These are phyloP conservation scores for Lasiosphaeris hirsuta DNA, from an alignment of 495 filamentous ascomycete genomes.

Conservation along the genomic window DNA sequence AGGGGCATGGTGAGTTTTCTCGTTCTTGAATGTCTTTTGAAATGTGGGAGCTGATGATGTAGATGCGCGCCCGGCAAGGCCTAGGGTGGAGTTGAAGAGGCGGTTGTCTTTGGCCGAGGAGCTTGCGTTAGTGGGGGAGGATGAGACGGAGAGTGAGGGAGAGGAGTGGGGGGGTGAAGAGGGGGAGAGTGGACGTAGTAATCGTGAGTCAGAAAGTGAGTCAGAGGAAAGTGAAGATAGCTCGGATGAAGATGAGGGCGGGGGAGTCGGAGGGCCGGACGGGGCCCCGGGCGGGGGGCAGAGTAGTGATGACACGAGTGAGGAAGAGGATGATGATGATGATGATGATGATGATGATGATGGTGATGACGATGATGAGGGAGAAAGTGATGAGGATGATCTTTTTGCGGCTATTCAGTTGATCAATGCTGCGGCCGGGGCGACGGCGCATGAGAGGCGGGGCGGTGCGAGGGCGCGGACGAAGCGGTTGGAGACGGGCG, in stretches of 20 bases:
- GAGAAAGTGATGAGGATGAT: neutral
- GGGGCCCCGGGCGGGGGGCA: neutral
- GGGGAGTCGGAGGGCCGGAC: neutral
- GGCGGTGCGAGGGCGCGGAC: neutral
- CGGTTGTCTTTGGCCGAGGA: constrained; percentile 18
- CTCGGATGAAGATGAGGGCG: neutral
- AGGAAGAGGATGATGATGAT: neutral
- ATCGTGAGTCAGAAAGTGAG: neutral
- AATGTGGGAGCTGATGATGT: neutral
- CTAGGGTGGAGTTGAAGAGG: constrained; percentile 4
- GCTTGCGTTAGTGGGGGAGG: constrained; percentile 7
- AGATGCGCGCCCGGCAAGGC: neutral
- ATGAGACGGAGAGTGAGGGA: neutral
- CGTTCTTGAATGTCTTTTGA: neutral
- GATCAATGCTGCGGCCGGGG: neutral
- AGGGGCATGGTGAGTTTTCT: constrained; percentile 8
- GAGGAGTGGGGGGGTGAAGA: neutral
- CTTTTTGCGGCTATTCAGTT: neutral
- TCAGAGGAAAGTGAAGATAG: neutral
- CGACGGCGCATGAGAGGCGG: neutral
- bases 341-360: neutral
- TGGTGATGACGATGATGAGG: neutral
- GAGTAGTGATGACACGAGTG: constrained; percentile 4
- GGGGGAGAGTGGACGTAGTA: neutral
- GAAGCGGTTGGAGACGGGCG: constrained; percentile 2